Conservation (phyloP, 2,329 filamentous ascomycete genomes). For the Blastomyces percursus region DNA sequence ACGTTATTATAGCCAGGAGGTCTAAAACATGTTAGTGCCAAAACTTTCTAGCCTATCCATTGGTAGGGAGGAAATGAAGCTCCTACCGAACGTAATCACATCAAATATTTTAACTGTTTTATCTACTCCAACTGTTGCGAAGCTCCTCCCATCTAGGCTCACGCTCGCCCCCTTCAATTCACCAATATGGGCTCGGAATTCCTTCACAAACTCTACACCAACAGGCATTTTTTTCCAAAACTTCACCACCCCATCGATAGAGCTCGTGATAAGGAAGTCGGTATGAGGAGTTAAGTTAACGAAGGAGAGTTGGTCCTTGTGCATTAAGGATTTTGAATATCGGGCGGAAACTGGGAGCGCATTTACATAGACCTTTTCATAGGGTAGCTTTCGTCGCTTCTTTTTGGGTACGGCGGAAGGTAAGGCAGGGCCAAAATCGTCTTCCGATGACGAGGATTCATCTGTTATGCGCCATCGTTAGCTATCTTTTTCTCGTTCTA, state of each 20-base stretch:
- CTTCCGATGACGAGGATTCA: slow-evolving; percentile 62
- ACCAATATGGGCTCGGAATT: slow-evolving; percentile 82
- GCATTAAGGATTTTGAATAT: slow-evolving; percentile 96
- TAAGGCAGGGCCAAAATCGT: slow-evolving; percentile 87
- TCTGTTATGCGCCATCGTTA: slow-evolving; percentile 3
- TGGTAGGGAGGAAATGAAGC: slow-evolving; percentile 11
- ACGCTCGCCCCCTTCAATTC: slow-evolving; percentile 75
- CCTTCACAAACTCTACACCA: slow-evolving; percentile 94
- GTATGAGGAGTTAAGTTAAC: slow-evolving; percentile 80
- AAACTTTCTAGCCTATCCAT: slow-evolving; percentile 11
- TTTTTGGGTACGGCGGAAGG: slow-evolving; percentile 76
- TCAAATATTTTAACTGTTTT: slow-evolving; percentile 46
- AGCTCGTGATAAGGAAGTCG: slow-evolving; percentile 91
- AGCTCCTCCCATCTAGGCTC: slow-evolving; percentile 83
- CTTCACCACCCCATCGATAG: slow-evolving; percentile 90
- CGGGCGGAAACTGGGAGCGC: slow-evolving; percentile 70
- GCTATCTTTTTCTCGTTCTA: slow-evolving; percentile 14
- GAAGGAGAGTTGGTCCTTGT: slow-evolving; percentile 87
- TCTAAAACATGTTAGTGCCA: slow-evolving; percentile 38
- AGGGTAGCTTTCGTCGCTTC: slow-evolving; percentile 79
- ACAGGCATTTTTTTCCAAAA: slow-evolving; percentile 96
- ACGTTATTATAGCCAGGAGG: slow-evolving; percentile 67
- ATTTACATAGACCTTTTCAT: slow-evolving; percentile 90
- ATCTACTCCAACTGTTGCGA: slow-evolving; percentile 66
- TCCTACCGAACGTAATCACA: slow-evolving; percentile 62